phyloP scores from a whole-genome alignment of 2,329 filamentous ascomycete genomes.

The Aureobasidium melanogenum region DNA sequence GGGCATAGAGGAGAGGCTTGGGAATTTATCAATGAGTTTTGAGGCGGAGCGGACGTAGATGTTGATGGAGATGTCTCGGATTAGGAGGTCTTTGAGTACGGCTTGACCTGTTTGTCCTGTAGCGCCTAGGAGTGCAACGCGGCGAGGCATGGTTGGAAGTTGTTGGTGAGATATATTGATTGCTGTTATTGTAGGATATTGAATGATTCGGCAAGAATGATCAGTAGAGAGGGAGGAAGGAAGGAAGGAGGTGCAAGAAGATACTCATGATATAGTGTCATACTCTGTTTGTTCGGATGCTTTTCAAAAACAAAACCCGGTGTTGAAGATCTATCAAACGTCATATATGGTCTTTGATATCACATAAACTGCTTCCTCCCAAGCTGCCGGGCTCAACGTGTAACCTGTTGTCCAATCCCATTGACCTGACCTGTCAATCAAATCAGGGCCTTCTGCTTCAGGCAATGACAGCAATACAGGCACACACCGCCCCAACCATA shows the following conservation, averaged over 20 bases:
- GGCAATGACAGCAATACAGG: not conserved
- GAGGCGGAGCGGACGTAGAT: not conserved
- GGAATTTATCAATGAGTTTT: not conserved
- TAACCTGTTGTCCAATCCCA: too few relatives aligned
- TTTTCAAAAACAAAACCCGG: too few relatives aligned
- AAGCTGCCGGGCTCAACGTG: too few relatives aligned
- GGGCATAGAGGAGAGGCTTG: not conserved
- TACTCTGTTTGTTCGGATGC: too few relatives aligned
- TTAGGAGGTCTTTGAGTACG: not conserved
- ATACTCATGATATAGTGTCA: too few relatives aligned
- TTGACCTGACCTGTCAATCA: too few relatives aligned
- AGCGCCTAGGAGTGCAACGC: not conserved
- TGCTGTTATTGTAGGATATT: too few relatives aligned
- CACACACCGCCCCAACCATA: not conserved
- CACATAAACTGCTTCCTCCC: too few relatives aligned
- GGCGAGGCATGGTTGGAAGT: not conserved
- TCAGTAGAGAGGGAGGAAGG: too few relatives aligned
- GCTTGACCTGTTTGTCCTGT: not conserved
- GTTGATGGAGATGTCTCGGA: not conserved
- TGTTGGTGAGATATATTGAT: not conserved
- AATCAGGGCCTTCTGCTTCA: not conserved
- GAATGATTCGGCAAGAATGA: not conserved
- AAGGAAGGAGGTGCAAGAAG: too few relatives aligned
- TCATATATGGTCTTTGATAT: too few relatives aligned
- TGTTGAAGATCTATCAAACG: too few relatives aligned